A percentile compares a stretch with the other conserved stretches of the same genome.
Evolutionary conservation across 2,329 filamentous ascomycete species (phyloP).

Genomic region (Nemania bipapillata): DNA sequence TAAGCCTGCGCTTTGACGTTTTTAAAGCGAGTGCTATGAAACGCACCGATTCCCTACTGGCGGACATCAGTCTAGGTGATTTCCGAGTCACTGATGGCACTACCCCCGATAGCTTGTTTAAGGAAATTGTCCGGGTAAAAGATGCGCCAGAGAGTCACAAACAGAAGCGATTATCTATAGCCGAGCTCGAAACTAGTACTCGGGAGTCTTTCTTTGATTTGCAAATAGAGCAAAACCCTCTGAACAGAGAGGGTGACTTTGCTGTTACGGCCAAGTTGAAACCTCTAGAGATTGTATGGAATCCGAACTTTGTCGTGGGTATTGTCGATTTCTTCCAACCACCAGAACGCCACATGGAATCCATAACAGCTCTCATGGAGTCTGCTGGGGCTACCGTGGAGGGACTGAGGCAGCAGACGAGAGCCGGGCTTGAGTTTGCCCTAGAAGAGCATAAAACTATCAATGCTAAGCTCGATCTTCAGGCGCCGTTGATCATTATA

Average conservation of each 20-base stretch:
- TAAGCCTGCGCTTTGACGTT: slow-evolving; percentile 92
- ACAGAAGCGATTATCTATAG: slow-evolving; percentile 63
- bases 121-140: slow-evolving; percentile 95
- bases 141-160: slow-evolving; percentile 71
- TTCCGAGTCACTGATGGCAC: slow-evolving; percentile 96
- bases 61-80: slow-evolving; percentile 89
- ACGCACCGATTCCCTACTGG: slow-evolving; percentile 87
- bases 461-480: slow-evolving; percentile 93
- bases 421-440: slow-evolving; percentile 94
- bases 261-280: slow-evolving; percentile 91
- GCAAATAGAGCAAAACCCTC: slow-evolving; percentile 91
- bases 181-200: slow-evolving; percentile 63
- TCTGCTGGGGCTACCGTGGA: slow-evolving; percentile 95
- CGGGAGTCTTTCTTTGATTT: slow-evolving; percentile 89
- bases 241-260: slow-evolving; percentile 91
- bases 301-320: slow-evolving; percentile 90
- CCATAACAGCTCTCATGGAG: slow-evolving; percentile 94
- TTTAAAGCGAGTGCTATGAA: slow-evolving; percentile 92
- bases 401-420: slow-evolving; percentile 91
- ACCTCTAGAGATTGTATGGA: slow-evolving; percentile 97
- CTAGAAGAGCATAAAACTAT: slow-evolving; percentile 98
- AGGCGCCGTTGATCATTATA: slow-evolving; percentile 94
- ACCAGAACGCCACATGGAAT: slow-evolving; percentile 97
- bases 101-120: slow-evolving; percentile 87
- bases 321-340: slow-evolving; percentile 96